These are phyloP conservation scores for Hansenula sp. DNA, from an alignment of 1,139 yeast genomes.

Conservation along the genomic window DNA sequence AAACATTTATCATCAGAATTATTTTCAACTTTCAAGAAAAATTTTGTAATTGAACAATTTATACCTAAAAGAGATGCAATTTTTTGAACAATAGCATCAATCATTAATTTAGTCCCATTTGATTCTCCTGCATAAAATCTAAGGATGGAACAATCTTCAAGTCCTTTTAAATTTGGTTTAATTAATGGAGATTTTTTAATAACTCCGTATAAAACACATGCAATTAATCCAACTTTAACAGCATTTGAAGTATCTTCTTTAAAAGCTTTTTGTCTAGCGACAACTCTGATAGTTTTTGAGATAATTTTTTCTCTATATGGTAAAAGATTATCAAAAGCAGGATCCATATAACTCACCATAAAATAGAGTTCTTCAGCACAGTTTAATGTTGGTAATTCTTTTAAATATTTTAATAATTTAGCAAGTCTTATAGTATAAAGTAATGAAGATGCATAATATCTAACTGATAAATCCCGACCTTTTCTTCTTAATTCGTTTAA, in stretches of 20 bases:
- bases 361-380: constrained; percentile 7
- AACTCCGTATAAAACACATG: background rate
- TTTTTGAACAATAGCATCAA: constrained; percentile 6
- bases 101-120: constrained; percentile 3
- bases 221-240: background rate
- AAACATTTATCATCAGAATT: background rate
- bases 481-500: constrained; percentile 2
- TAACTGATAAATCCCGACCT: constrained; percentile 2
- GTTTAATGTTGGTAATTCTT: background rate
- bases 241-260: background rate
- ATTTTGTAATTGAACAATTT: constrained; percentile 2
- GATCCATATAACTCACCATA: constrained; percentile 10
- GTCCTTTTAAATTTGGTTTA: background rate
- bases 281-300: too few species aligned
- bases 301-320: constrained; percentile 10
- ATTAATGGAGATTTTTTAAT: background rate
- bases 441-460: constrained; percentile 8
- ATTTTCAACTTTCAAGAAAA: constrained; percentile 5
- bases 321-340: constrained; percentile 14
- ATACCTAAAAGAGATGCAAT: constrained; percentile 4
- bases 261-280: too few species aligned
- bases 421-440: constrained; percentile 6
- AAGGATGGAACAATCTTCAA: constrained; percentile 6
- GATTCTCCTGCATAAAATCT: constrained; percentile 9
- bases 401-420: background rate